Evolutionary conservation across 768 basidiomycete species (phyloP).

Genomic region (Sarcodon sp.): DNA sequence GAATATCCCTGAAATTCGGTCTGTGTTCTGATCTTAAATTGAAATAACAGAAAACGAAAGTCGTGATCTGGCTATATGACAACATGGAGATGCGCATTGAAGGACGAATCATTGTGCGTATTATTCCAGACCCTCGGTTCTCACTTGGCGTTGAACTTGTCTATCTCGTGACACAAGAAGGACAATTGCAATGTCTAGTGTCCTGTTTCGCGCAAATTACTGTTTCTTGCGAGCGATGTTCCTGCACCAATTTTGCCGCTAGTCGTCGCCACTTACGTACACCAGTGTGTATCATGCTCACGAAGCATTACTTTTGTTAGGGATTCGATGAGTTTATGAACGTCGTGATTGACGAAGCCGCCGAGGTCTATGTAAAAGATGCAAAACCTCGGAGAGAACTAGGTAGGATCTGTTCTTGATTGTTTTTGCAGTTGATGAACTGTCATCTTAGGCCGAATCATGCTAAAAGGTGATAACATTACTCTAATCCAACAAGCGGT

Average conservation of each 20-base stretch:
- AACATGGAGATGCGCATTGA: conserved; percentile 96
- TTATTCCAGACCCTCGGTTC: conserved; percentile 12
- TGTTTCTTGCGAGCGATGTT: background rate
- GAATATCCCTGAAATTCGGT: conserved; percentile 1
- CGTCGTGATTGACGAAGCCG: conserved; percentile 85
- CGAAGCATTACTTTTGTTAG: conserved; percentile 26
- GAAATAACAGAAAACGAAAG: conserved; percentile 54
- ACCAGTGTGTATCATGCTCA: background rate
- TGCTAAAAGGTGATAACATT: conserved; percentile 96
- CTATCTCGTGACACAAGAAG: conserved; percentile 8
- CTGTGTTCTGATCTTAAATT: conserved; percentile 4
- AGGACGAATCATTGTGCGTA: conserved; percentile 86
- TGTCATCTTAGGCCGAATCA: conserved; percentile 61
- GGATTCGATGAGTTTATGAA: conserved; percentile 99
- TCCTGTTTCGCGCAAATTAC: background rate
- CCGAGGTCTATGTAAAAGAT: conserved; percentile 86
- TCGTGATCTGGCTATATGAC: conserved; percentile 93
- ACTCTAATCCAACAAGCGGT: conserved; percentile 80
- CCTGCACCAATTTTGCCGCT: background rate
- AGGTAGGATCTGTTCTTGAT: conserved; percentile 33
- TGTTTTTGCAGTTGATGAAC: conserved; percentile 1
- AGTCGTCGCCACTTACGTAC: background rate
- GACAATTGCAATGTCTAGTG: background rate
- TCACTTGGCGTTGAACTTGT: conserved; percentile 25
- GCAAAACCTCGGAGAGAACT: conserved; percentile 75